These are phyloP conservation scores for Phytophthora multivora DNA, from an alignment of 352 stramenopile genomes.

Conservation along the genomic window DNA sequence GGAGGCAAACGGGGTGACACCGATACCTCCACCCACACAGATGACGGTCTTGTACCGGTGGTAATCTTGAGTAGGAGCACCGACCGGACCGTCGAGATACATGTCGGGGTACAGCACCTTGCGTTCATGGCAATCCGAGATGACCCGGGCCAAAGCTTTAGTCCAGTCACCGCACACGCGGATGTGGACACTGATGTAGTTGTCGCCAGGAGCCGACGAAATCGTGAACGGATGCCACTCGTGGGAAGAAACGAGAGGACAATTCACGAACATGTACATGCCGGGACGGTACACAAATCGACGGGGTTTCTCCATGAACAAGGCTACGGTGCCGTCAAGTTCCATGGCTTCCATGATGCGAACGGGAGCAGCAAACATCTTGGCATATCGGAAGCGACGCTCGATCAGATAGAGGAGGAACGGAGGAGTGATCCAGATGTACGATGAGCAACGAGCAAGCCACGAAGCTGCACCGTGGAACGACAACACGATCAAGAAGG, in stretches of 20 bases:
- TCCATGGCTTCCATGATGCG: constrained; percentile 73
- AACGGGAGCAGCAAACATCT: constrained; percentile 68
- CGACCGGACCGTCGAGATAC: constrained; percentile 78
- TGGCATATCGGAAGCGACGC: constrained; percentile 70
- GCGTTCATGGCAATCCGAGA: constrained; percentile 65
- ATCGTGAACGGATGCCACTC: constrained; percentile 94
- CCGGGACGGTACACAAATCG: constrained; percentile 76
- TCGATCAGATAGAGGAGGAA: constrained; percentile 78
- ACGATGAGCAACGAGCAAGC: constrained; percentile 59
- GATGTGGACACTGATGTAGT: constrained; percentile 85
- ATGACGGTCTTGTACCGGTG: constrained; percentile 79
- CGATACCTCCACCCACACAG: constrained; percentile 76
- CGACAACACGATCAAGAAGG: constrained; percentile 66
- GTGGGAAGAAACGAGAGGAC: constrained; percentile 73
- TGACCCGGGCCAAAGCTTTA: constrained; percentile 56
- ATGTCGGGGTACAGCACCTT: constrained; percentile 70
- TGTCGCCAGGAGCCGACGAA: constrained; percentile 83
- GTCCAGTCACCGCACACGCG: constrained; percentile 80
- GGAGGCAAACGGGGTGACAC: constrained; percentile 83
- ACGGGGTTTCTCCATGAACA: constrained; percentile 82
- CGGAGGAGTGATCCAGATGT: constrained; percentile 68
- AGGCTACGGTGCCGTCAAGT: constrained; percentile 63
- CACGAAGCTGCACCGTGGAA: constrained; percentile 74
- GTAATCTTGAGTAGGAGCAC: constrained; percentile 78
- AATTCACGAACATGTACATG: constrained; percentile 92